These are phyloP conservation scores for Prunus salicina DNA, from an alignment of 306 rosid genomes.

Conservation along the genomic window DNA sequence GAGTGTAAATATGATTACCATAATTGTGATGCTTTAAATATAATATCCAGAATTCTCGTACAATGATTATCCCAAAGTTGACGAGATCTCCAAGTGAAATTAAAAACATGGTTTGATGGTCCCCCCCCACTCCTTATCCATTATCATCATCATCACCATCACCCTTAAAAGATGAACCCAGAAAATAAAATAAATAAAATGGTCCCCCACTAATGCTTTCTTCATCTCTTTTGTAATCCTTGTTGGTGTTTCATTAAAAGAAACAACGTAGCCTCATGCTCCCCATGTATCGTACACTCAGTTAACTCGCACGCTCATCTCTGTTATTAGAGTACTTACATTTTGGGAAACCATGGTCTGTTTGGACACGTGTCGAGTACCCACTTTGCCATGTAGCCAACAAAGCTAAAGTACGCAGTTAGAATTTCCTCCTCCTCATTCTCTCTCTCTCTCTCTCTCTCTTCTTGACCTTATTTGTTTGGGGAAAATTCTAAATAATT, in stretches of 20 bases:
- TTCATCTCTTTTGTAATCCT: constrained; percentile 8
- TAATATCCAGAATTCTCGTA: background rate
- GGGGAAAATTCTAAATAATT: background rate
- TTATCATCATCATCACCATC: background rate
- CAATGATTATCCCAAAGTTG: background rate
- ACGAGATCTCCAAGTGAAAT: too few relatives aligned
- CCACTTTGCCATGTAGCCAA: background rate
- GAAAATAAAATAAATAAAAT: background rate
- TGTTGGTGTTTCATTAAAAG: constrained; percentile 58
- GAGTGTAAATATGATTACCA: background rate
- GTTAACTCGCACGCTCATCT: constrained; percentile 16
- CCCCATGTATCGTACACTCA: constrained; percentile 21
- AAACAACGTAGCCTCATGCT: constrained; percentile 41
- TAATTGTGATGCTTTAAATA: background rate
- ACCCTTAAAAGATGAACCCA: background rate
- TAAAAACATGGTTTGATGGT: too few relatives aligned
- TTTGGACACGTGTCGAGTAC: constrained; percentile 39
- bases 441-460: background rate
- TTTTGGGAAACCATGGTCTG: background rate
- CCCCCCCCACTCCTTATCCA: too few relatives aligned
- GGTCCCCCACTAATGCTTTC: constrained; percentile 32
- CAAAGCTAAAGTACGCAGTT: constrained; percentile 4
- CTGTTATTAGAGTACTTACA: constrained; percentile 6
- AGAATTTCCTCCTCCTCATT: background rate
- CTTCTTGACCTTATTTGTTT: constrained; percentile 22